Evolutionary conservation across 2,329 filamentous ascomycete genomes (phyloP).

Genomic region (Colletotrichum sp.): DNA sequence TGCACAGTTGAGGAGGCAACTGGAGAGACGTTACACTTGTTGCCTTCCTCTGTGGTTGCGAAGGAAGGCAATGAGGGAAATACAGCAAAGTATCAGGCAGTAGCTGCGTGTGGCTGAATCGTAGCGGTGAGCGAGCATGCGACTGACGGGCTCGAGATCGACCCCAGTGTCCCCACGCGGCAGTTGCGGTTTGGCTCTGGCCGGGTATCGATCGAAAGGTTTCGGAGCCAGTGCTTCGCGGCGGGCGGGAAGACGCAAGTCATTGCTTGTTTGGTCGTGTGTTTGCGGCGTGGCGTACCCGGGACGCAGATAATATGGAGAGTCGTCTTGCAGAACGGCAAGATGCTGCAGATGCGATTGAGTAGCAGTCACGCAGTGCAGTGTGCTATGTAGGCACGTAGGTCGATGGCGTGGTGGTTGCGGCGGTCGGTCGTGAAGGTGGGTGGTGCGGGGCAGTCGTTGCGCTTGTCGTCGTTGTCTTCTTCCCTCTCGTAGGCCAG

Average conservation of each 20-base stretch:
- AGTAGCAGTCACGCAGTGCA: background rate
- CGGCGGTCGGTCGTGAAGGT: background rate
- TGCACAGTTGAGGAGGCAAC: background rate
- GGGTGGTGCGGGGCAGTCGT: background rate
- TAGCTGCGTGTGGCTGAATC: background rate
- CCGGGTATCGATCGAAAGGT: background rate
- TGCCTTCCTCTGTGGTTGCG: background rate
- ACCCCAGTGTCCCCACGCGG: constrained; percentile 1
- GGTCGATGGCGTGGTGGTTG: background rate
- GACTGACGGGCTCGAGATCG: constrained; percentile 4
- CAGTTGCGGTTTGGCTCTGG: background rate
- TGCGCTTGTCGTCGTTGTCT: background rate
- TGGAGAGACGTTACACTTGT: constrained; percentile 5
- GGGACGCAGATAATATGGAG: background rate
- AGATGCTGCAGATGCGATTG: background rate
- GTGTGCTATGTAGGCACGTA: background rate
- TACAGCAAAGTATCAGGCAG: background rate
- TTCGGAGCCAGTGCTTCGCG: background rate
- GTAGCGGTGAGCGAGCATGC: constrained; percentile 1
- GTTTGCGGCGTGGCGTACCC: background rate
- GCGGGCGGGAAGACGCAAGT: constrained; percentile 3
- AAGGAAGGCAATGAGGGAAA: background rate
- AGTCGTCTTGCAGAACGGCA: background rate
- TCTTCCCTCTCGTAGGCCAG: background rate
- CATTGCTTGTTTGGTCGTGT: constrained; percentile 4